Evolutionary conservation across 225 moss, liverwort and hornwort genomes (phyloP), one percentile per base, ranked within the genome.

Genomic region (Pseudoscleropodium purum): DNA sequence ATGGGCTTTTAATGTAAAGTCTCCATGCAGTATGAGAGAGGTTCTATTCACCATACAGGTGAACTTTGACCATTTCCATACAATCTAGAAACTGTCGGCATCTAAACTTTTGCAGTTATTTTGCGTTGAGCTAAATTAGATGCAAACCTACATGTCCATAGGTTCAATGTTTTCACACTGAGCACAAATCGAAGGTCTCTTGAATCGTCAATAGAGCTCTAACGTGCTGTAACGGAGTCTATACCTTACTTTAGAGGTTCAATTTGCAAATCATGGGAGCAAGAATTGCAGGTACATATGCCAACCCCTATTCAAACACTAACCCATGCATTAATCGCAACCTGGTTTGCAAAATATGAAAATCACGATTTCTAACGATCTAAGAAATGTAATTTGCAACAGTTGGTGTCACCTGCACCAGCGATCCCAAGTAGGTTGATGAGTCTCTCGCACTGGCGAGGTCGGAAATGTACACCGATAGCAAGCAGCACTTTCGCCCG

Each of bases 401-500:
- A 43, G 4, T 23, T 82, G 82, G 9, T 43, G 31, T 79, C 87
- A 96, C 96, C 96, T 92, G 85, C 93, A 85, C 95, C 95, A 95
- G 52, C 93, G 82, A 87, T 95, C 95, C 96, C 95, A 95, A 37
- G 91, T 93, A 49, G 95, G 96, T 77, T 95, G 94, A 88, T 92
- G 93, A 3, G 94, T 96, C 88, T 96, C 94, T 8, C 93, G 89
- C 37, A 91, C 90, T 39, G 95, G 96, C 24, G 91, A 91, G 23
- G 90, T 90, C 7, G 91, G 92, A 87, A 96, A 96, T 34, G 95
- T 43, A 14, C 95, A 94, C 19, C 91, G 91, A 79, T 96, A 96
- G 91, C 95, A 95, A 23, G 94, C 88, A 18, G 95, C 84, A 26
- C 94, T 92, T 78, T 86, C 88, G 17, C 95, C 95, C 17, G 93